A percentile compares a stretch with the other conserved stretches of the same genome.
Evolutionary conservation across 805 yeast genomes (phyloP).

Genomic region (Wickerhamomyces tratensis): DNA sequence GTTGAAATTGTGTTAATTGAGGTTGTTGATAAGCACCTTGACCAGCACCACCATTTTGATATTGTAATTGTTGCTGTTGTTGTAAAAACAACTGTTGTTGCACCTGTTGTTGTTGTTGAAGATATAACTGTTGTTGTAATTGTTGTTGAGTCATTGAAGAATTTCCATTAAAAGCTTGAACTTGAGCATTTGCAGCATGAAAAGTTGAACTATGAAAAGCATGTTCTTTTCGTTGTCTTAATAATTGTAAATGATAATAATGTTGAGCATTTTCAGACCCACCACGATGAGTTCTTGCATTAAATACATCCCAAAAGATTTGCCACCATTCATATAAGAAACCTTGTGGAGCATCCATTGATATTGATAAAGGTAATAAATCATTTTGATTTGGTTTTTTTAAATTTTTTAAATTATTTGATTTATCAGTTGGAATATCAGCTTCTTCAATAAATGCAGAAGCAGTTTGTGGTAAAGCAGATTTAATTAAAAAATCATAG

Average conservation of each 20-base stretch:
- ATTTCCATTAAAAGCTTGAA: conserved; percentile 16
- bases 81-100: conserved; percentile 6
- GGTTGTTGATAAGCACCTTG: conserved; percentile 11
- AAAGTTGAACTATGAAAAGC: conserved; percentile 33
- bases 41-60: neutral
- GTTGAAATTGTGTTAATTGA: conserved; percentile 16
- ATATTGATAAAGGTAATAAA: conserved; percentile 39
- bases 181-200: conserved; percentile 36
- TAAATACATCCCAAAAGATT: conserved; percentile 88
- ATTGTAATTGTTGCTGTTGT: conserved; percentile 10
- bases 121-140: conserved; percentile 1
- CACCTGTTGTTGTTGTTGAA: conserved; percentile 1
- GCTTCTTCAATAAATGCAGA: conserved; percentile 68
- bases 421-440: conserved; percentile 33
- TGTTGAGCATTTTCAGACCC: conserved; percentile 58
- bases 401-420: conserved; percentile 4
- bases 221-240: conserved; percentile 52
- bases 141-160: conserved; percentile 1
- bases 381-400: conserved; percentile 23
- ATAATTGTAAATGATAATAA: conserved; percentile 54
- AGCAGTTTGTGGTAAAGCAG: conserved; percentile 65
- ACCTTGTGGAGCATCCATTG: conserved; percentile 80
- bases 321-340: conserved; percentile 94
- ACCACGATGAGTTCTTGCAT: conserved; percentile 64
- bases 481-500: conserved; percentile 75